These are phyloP conservation scores for Letharia columbiana DNA, from an alignment of 495 filamentous ascomycete species.

Conservation along the genomic window DNA sequence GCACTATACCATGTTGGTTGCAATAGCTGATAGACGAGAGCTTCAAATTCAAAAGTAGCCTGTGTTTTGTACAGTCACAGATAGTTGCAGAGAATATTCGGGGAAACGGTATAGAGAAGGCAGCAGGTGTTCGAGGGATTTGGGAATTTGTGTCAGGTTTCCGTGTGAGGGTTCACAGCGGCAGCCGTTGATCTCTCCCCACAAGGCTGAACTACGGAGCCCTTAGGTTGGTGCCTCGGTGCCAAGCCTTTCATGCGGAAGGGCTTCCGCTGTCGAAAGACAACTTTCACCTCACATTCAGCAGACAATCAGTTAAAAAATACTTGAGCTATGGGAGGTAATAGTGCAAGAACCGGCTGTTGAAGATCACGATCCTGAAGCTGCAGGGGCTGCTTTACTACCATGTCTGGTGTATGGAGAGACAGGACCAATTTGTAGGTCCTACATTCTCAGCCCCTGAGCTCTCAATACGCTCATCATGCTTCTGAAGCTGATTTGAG, in stretches of 20 bases:
- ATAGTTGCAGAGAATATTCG: background rate
- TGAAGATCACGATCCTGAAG: background rate
- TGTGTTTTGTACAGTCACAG: background rate
- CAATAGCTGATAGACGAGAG: no score
- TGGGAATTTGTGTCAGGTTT: background rate
- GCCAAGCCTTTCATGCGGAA: background rate
- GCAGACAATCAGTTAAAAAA: background rate
- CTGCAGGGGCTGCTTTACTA: background rate
- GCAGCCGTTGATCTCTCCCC: conserved; percentile 3
- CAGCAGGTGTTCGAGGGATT: background rate
- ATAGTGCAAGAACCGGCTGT: background rate
- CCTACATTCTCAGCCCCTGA: background rate
- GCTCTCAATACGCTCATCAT: background rate
- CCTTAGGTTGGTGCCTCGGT: background rate
- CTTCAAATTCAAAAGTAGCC: background rate
- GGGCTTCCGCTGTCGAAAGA: background rate
- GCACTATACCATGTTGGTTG: conserved; percentile 11
- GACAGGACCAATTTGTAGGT: conserved; percentile 91
- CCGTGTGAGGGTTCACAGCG: background rate
- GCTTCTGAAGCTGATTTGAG: conserved; percentile 16
- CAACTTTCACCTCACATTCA: background rate
- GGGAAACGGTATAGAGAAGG: background rate
- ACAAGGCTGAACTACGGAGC: conserved; percentile 7
- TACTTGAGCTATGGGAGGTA: background rate
- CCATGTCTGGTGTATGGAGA: conserved; percentile 70